Base-by-base conservation (phyloP, 2,329 filamentous ascomycete genomes). In the Colletotrichum sp. region DNA sequence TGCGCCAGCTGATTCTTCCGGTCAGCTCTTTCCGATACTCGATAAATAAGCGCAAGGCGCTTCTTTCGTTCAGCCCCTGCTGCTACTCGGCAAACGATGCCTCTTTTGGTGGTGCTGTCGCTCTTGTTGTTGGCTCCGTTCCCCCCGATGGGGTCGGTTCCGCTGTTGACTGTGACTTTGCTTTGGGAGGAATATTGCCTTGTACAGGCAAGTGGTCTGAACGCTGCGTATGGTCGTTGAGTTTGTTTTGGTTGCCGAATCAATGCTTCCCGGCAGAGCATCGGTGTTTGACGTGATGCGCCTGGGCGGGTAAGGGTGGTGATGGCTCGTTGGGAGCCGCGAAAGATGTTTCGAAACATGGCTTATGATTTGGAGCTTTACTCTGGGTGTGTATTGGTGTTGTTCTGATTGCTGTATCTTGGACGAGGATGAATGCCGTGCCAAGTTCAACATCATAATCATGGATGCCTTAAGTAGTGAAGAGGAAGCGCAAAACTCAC, bases 131-230 rank as follows among this genome's bases (percentile, higher is more conserved):
- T 44, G 39, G 19, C 19, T 2, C 5, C 5, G 39, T 11, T 0
- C 19, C 19, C 39, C 1, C 39, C 0, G 1, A 11, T 44, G 19
- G 0, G 8, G 8, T 11, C 39, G 39, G 16, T 19, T 5, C 8
- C 16, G 8, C 0, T 19, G 16, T 44, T 44, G 0, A 44, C 8
- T 2, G 1, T 4, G 16, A 6, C 8, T 44, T 44, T 44, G 8
- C 39, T n/a, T 44, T 11, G 19, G 39, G 5, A 44, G 0, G 19
- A 44, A 44, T n/a, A 0, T 36, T 0, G 0, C 1, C 34, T 39
- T 1, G 34, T 0, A 3, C 15, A 0, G 0, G 39, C 5, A 0
- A 44, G 39, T 11, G 3, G 0, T 44, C 16, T 44, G 16, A 44
- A 44, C 5, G 5, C 39, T 44, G 39, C 0, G 39, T 44, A 2